Evolutionary conservation across 2,329 filamentous ascomycete species (phyloP), one percentile per base, ranked within the genome.

Genomic region (Cladosporium halotolerans): DNA sequence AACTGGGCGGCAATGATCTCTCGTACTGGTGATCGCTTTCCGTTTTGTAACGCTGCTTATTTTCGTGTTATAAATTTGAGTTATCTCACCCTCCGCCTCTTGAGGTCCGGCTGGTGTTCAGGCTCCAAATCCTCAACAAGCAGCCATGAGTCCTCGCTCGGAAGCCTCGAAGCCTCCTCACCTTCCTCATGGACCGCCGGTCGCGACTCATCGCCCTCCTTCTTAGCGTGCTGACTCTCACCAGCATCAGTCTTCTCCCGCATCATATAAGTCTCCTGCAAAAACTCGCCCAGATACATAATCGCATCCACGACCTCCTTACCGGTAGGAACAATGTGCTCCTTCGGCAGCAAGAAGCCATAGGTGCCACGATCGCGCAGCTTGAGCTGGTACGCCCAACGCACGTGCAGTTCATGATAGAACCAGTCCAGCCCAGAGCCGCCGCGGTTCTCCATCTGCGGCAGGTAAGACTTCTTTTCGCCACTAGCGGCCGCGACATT

Each of bases 351-450:
- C 45, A 99, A 74, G 68, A 97, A 99, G 0, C 93, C 93, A 68
- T 97, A 97, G 67, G 84, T 93, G 9, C 93, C 93, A 0, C 88
- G 93, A 68, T 99, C 93, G 45, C 93, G 79, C 28, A 99, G 76
- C 73, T 97, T 97, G 72, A 93, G 86, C 75, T 97, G 93, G 68
- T 95, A 97, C 55, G 89, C 88, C 68, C 89, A 95, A 58, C 82
- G 84, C 14, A 92, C 88, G 44, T 79, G 76, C 57, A 97, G 72
- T 63, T 95, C 86, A 62, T 95, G 88, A 68, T 95, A 96, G 71
- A 99, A 96, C 83, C 88, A 97, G 70, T 97, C 93, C 40, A 97
- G 82, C 1, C 88, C 89, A 45, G 88, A 91, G 2, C 92, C 92
- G 38, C 92, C 91, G 3, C 85, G 83, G 0, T 80, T 80, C 66